Conservation (phyloP, 208 protist genomes). For the Balamuthia mandrillaris region DNA sequence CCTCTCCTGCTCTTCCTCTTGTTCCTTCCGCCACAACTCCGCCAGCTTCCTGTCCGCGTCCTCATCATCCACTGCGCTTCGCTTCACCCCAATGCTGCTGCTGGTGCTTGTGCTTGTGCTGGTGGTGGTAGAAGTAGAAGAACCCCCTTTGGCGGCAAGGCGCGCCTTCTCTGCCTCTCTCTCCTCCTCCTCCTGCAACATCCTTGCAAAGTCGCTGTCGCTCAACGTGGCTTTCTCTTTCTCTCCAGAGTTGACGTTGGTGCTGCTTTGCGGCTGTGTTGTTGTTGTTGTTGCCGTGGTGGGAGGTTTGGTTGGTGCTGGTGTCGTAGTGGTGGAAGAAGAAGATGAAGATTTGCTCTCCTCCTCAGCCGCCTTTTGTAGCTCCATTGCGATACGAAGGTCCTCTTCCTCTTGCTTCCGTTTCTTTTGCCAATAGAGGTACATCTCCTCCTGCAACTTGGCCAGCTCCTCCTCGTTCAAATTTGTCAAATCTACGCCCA, state of each 20-base stretch:
- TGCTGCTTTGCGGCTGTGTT: background rate
- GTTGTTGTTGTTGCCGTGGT: background rate
- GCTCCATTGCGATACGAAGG: background rate
- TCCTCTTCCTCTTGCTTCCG: slow-evolving; percentile 18
- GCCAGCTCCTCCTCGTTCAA: slow-evolving; percentile 18
- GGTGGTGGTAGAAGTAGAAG: too few species aligned
- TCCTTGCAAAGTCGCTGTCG: background rate
- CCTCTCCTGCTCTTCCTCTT: slow-evolving; percentile 6
- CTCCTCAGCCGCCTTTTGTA: background rate
- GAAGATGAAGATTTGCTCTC: too few species aligned
- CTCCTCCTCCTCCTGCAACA: background rate
- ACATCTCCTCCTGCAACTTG: background rate
- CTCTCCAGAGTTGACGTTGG: background rate
- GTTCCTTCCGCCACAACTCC: background rate
- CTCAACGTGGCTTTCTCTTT: background rate
- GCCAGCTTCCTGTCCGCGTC: background rate
- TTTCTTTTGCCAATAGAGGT: background rate
- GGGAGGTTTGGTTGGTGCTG: background rate
- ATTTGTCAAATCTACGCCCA: too few species aligned
- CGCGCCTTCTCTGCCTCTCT: background rate
- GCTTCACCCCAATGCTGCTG: too few species aligned
- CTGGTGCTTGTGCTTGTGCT: background rate
- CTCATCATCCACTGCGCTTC: too few species aligned
- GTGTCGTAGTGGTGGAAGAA: background rate
- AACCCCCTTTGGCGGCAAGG: background rate